These are phyloP conservation scores for Quercus tomentella DNA, from an alignment of 331 rosid species.

Conservation along the genomic window DNA sequence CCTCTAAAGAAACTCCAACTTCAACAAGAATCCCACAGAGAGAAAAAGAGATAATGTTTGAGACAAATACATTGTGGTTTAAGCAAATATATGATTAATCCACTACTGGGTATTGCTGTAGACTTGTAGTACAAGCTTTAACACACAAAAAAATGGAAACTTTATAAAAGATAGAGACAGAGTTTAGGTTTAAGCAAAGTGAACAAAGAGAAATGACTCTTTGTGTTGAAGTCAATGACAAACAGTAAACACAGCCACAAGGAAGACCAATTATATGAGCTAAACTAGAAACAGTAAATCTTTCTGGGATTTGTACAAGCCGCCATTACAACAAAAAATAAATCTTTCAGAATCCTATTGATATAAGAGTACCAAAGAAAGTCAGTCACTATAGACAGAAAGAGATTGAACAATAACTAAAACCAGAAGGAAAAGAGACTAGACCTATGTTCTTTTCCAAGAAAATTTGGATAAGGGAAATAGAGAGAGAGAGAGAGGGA, in stretches of 20 bases:
- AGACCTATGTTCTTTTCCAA: constrained; percentile 43
- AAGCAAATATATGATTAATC: not conserved
- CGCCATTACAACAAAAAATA: not conserved
- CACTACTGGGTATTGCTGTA: not conserved
- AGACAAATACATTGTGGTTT: not conserved
- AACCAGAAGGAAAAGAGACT: constrained; percentile 29
- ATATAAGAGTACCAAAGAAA: too few species aligned
- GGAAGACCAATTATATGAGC: not conserved
- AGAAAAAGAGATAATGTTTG: not conserved
- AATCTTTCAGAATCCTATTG: not conserved
- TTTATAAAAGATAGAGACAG: not conserved
- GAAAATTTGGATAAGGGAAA: constrained; percentile 14
- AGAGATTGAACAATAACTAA: not conserved
- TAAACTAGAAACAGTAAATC: not conserved
- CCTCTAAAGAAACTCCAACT: not conserved
- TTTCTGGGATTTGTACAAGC: not conserved
- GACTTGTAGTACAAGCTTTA: too few species aligned
- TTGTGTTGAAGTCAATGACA: not conserved
- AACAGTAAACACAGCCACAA: not conserved
- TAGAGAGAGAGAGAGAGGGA: not conserved
- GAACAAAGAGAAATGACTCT: not conserved
- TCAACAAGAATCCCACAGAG: not conserved
- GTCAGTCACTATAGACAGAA: not conserved
- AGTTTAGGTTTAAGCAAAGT: not conserved
- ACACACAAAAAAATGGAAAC: too few species aligned